Base-by-base conservation (phyloP, 352 stramenopile species). In the Halophytophthora polymorphica region DNA sequence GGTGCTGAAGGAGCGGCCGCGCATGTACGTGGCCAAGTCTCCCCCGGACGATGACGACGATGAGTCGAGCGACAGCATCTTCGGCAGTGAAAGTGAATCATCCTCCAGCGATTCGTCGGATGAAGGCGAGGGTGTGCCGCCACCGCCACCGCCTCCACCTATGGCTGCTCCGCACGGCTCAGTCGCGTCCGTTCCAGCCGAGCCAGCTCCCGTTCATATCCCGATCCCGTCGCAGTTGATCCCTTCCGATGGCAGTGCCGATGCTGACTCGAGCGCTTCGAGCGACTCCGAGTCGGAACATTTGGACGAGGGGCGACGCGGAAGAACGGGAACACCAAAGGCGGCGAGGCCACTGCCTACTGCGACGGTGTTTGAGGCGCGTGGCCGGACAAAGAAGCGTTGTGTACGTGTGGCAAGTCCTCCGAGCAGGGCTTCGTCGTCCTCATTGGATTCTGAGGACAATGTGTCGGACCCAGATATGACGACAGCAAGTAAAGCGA, bases 11-110 rank as follows among this genome's bases (percentile, higher is more conserved):
- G 73, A 86, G 19, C 69, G 84, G 23, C 84, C 84, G 13, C 69
- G 69, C 28, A 92, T 94, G 80, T 93, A 90, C 22, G 80, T 90
- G 12, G 77, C 83, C 11, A 87, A 73, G 41, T 59, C 79, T 11
- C 64, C 66, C 12, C 83, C 77, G 3, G 61, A 80, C 17, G 66
- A 80, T 17, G 66, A 90, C 18, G 81, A 92, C 54, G 78, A 88
- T 11, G 84, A 94, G 55, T 95, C 84, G 2, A 93, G 82, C 38
- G 84, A 95, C 65, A 92, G 80, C 52, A 91, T 95, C 23, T 88
- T 92, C 57, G 84, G 80, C 36, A 93, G 83, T 37, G 71, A 83
- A 47, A 80, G 73, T 45, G 81, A 91, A 5, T 89, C 64, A 39
- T 73, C 73, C 7, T 70, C 67, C 5, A 64, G 60, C 25, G 60